Evolutionary conservation across 306 rosid species (phyloP), one percentile per base, ranked within the genome.

Genomic region (Sicyos edulis): DNA sequence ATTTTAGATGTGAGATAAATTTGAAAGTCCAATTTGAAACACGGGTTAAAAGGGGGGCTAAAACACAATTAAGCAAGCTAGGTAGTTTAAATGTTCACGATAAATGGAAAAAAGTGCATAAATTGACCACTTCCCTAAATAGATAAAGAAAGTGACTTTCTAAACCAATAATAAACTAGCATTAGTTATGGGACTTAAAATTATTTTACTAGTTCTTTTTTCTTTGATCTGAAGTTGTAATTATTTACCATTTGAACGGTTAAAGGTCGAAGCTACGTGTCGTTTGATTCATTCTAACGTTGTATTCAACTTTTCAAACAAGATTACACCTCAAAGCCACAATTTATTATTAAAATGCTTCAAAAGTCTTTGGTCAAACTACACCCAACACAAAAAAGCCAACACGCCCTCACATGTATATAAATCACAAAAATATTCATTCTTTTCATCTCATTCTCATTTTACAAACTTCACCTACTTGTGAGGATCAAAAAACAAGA

Each of bases 291-390:
- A 77, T 60, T 77, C 72, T 63, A 61, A 20, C 5, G 29, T 53
- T 65, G 14, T 47, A 10, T 47, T 47, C 51, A 47, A 47, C 51
- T 12, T 47, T 47, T 47, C 51, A 47, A 47, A 78, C 81, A 3
- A 76, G 12, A 62, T 37, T 70, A 53, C 81, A 10, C 10, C 50
- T 83, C 83, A 78, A 75, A 79, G 16, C 15, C 50, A 45, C 12
- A 45, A 45, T 11, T 37, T 6, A 1, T 44, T 44, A 10, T 1
- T 32, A 32, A 32, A 32, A 32, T 32, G 37, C 10, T 44, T 44
- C 49, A 24, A 40, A 37, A 72, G 51, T 54, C 76, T 6, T 32
- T 42, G 37, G 67, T 72, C 76, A 72, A 72, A 40, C 8, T 47
- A 16, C 7, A 7, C 61, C 51, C 51, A 47, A 47, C 14, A 47